Evolutionary conservation across 441 rosid species (phyloP).

Genomic region (Erodium trifolium): DNA sequence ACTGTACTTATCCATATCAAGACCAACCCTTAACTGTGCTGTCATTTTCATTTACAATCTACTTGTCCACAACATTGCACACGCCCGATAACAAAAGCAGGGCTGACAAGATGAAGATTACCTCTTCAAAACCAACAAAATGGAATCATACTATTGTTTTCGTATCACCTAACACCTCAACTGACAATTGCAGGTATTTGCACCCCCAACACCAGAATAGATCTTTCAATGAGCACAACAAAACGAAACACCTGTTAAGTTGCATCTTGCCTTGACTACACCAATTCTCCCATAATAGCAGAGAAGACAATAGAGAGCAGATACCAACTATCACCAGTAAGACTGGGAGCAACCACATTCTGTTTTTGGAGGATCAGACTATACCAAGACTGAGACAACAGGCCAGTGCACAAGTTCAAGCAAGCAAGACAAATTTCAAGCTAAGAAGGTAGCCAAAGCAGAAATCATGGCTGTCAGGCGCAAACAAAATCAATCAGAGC

Average conservation of each 20-base stretch:
- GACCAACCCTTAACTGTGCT: conserved; percentile 15
- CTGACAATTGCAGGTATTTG: not conserved
- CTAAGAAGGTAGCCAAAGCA: not conserved
- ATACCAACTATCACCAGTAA: conserved; percentile 16
- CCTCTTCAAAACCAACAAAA: conserved; percentile 15
- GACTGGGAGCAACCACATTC: conserved; percentile 11
- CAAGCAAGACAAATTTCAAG: not conserved
- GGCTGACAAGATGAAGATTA: conserved; percentile 9
- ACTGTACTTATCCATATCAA: conserved; percentile 12
- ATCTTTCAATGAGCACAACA: not conserved
- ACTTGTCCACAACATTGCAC: not conserved
- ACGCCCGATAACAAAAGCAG: not conserved
- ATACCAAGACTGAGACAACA: not conserved
- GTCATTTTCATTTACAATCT: conserved; percentile 15
- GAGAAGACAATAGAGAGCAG: not conserved
- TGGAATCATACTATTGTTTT: conserved; percentile 5
- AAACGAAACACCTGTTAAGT: not conserved
- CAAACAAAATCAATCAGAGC: not conserved
- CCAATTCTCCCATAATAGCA: not conserved
- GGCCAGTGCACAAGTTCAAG: not conserved
- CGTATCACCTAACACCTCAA: not conserved
- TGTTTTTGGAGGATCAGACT: conserved; percentile 13
- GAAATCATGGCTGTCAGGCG: not conserved
- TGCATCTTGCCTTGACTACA: conserved; percentile 8
- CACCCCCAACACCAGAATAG: conserved; percentile 5